Evolutionary conservation across 257 asterid species (phyloP).

Genomic region (Buddleja alternifolia): DNA sequence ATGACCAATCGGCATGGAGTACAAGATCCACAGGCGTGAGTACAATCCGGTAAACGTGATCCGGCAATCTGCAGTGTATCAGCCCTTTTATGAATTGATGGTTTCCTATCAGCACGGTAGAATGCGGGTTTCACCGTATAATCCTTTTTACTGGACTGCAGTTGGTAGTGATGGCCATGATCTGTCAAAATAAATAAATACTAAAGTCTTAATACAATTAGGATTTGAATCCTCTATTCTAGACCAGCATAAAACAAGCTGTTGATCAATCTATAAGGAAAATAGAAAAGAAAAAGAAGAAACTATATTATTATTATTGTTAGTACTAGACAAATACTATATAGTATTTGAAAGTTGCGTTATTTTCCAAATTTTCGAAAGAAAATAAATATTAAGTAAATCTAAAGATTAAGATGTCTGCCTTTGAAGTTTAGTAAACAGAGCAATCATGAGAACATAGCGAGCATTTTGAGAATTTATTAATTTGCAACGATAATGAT

Average conservation of each 20-base stretch:
- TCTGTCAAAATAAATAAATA: slow-evolving; percentile 29
- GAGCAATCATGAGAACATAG: not conserved
- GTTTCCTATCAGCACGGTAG: slow-evolving; percentile 19
- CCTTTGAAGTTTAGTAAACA: no score
- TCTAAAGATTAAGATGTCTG: no score
- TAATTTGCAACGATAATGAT: no score
- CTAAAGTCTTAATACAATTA: not conserved
- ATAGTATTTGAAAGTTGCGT: no score
- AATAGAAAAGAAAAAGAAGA: no score
- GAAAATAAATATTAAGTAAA: no score
- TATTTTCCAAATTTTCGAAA: no score
- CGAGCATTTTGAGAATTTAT: not conserved
- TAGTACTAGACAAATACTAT: no score
- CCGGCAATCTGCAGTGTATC: slow-evolving; percentile 61
- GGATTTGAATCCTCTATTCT: no score
- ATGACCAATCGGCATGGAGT: slow-evolving; percentile 80
- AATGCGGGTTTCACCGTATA: not conserved
- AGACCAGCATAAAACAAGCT: no score
- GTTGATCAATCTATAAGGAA: no score
- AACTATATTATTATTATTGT: no score
- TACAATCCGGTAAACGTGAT: slow-evolving; percentile 80
- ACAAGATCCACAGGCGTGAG: slow-evolving; percentile 92
- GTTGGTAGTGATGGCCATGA: slow-evolving; percentile 31
- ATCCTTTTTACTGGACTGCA: slow-evolving; percentile 21
- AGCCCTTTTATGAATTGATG: slow-evolving; percentile 38